phyloP scores from a whole-genome alignment of 768 basidiomycete species.

The Lentinus tigrinus region DNA sequence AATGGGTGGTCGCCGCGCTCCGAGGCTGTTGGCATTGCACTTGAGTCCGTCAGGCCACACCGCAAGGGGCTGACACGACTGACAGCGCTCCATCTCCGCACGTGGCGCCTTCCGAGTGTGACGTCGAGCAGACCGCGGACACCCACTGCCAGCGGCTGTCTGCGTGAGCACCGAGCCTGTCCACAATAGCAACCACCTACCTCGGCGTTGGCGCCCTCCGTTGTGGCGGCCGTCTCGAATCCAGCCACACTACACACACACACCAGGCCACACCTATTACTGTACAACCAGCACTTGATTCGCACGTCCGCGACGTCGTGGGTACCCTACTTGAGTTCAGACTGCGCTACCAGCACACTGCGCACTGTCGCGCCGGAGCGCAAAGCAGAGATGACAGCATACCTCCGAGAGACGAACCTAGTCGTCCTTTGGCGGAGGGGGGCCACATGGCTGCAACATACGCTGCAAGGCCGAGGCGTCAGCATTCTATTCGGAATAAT shows the following conservation, averaged over 20 bases:
- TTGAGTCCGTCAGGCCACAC: not conserved
- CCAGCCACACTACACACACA: no score
- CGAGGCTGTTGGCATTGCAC: slow-evolving; percentile 7
- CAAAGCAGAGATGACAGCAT: not conserved
- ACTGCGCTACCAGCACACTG: not conserved
- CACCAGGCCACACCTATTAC: no score
- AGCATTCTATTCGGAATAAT: not conserved
- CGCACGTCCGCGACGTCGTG: no score
- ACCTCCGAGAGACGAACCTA: slow-evolving; percentile 37
- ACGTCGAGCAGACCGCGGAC: no score
- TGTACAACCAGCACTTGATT: no score
- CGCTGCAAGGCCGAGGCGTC: slow-evolving; percentile 46
- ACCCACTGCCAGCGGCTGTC: no score
- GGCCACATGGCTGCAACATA: slow-evolving; percentile 94
- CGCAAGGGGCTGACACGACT: not conserved
- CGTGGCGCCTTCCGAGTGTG: not conserved
- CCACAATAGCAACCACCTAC: no score
- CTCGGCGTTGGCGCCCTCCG: no score
- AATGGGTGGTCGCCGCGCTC: not conserved
- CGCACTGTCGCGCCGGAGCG: not conserved
- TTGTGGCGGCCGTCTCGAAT: no score
- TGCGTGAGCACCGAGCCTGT: no score
- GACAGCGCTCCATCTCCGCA: not conserved
- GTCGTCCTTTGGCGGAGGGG: slow-evolving; percentile 88
- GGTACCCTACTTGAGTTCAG: not conserved